Base-by-base conservation (phyloP, 2,329 filamentous ascomycete species). In the Didymella sp. region DNA sequence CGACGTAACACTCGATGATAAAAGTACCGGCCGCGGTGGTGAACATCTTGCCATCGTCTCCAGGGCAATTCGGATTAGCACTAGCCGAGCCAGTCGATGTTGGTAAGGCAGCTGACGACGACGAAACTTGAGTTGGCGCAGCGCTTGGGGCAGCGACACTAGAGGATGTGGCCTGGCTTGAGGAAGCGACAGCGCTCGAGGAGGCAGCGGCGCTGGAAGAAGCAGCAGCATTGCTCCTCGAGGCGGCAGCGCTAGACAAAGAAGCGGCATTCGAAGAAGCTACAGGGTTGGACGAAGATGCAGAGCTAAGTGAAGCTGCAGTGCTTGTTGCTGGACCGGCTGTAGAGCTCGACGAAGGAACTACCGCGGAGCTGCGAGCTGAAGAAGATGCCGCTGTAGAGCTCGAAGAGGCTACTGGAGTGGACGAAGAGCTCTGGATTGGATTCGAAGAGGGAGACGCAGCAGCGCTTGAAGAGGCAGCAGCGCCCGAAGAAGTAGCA, bases 31-130 rank as follows among this genome's bases (percentile, higher is more conserved):
- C 48, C 9, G 48, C 25, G 4, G 48, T 43, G 9, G 15, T 37
- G n/a, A 35, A 51, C 6, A 15, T 43, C 48, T 43, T 35, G 13
- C 48, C 48, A 43, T 51, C 30, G 30, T 51, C 38, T 51, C 38
- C 38, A 37, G 48, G 48, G 12, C 48, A 51, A 35, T 38, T 19
- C 25, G 24, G 9, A 9, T 35, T 28, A 17, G 38, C 15, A 33
- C 21, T 21, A 42, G 37, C 38, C 15, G 48, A 21, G 38, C 22
- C 28, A 43, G 28, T 35, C 15, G 15, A 43, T 35, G 38, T 33
- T n/a, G 48, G 48, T 4, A 28, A 27, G 11, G 48, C 48, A 24
- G 30, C 48, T n/a, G 47, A 42, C 17, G 37, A 42, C 2, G 47
- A 25, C 4, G 28, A 50, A 19, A 5, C 21, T 38, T 38, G 11